A percentile compares a stretch with the other conserved stretches of the same genome.
Evolutionary conservation across 2,329 filamentous ascomycete species (phyloP).

Genomic region (Penicillium brevicompactum): DNA sequence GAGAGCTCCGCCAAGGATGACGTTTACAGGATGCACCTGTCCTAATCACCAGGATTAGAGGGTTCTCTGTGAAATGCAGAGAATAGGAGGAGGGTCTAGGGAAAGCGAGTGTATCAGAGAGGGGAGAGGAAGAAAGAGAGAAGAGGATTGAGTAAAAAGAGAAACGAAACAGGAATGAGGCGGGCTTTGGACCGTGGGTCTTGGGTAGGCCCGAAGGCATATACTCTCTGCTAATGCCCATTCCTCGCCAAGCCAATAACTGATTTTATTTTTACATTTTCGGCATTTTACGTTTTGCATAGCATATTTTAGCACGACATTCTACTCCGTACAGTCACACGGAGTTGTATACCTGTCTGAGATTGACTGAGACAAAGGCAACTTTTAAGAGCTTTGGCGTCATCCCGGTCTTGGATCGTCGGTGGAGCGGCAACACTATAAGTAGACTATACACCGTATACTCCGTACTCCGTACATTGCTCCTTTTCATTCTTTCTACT

Average conservation of each 20-base stretch:
- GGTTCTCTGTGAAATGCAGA: neutral
- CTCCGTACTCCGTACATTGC: neutral
- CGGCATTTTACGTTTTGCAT: neutral
- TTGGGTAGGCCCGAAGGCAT: neutral
- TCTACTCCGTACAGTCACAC: too few species aligned
- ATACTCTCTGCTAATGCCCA: neutral
- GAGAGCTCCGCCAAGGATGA: slow-evolving; percentile 9
- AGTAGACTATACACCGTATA: slow-evolving; percentile 4
- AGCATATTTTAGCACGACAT: neutral
- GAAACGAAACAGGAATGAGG: neutral
- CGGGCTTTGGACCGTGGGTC: neutral
- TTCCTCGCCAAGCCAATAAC: slow-evolving; percentile 2
- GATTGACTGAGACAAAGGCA: neutral
- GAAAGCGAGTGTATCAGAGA: neutral
- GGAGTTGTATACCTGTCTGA: too few species aligned
- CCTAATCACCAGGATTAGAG: slow-evolving; percentile 1
- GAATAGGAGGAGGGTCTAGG: neutral
- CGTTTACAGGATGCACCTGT: slow-evolving; percentile 2
- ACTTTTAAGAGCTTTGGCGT: neutral
- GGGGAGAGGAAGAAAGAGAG: neutral
- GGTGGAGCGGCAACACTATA: slow-evolving; percentile 11
- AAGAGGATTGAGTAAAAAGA: neutral
- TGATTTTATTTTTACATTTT: neutral
- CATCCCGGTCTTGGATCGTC: slow-evolving; percentile 1
- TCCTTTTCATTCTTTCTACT: neutral